phyloP scores from a whole-genome alignment of 257 asterid species.

The Plantago major region DNA sequence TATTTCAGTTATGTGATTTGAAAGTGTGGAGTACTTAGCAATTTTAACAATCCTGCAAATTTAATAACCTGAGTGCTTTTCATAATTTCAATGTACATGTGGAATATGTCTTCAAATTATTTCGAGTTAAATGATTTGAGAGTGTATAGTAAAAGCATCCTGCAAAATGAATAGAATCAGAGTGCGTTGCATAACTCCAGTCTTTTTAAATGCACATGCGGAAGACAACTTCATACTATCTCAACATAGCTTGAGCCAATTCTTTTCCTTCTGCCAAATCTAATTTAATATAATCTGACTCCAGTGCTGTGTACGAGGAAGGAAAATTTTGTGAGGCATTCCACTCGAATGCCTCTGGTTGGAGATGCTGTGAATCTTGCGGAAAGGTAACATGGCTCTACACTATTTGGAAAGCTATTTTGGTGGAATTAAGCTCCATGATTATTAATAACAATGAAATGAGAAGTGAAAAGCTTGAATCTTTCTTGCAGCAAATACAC shows the following conservation, averaged over 20 bases:
- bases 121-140: neutral
- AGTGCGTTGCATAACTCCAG: neutral
- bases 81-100: neutral
- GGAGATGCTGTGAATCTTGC: conserved; percentile 99
- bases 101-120: neutral
- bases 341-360: conserved; percentile 86
- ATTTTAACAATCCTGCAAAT: no score
- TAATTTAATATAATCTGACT: conserved; percentile 24
- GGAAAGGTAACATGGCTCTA: conserved; percentile 65
- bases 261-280: neutral
- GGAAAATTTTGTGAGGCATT: conserved; percentile 90
- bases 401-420: conserved; percentile 5
- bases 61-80: no score
- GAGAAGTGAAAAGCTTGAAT: conserved; percentile 20
- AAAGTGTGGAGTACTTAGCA: no score
- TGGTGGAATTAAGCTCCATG: conserved; percentile 12
- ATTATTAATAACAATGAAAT: neutral
- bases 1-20: no score
- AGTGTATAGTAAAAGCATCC: neutral
- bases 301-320: conserved; percentile 79
- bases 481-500: conserved; percentile 86
- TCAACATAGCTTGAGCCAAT: conserved; percentile 11
- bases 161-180: neutral
- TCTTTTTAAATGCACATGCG: conserved; percentile 18
- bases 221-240: conserved; percentile 19